phyloP scores from a whole-genome alignment of 345 rosid species.

The Camelina sativa region DNA sequence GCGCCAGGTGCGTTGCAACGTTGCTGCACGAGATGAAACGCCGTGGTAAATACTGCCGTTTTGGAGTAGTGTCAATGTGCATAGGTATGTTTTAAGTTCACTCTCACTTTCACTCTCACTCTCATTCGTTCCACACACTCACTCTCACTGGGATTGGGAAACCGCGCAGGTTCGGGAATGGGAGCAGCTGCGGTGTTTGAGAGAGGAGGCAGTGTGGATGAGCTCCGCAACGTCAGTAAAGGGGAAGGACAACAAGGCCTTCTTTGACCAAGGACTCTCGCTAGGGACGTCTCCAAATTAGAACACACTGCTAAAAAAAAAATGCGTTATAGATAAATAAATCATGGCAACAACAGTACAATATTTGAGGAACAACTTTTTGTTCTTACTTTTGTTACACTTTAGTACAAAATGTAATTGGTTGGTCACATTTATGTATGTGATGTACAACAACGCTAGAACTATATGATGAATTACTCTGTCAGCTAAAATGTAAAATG shows the following conservation, averaged over 20 bases:
- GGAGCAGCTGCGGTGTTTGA: constrained; percentile 97
- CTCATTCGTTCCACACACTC: constrained; percentile 1
- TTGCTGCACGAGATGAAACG: constrained; percentile 94
- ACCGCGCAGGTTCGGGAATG: constrained; percentile 84
- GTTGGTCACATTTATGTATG: neutral
- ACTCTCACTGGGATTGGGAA: constrained; percentile 19
- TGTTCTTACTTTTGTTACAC: neutral
- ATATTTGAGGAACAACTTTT: neutral
- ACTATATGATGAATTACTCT: neutral
- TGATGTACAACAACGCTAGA: neutral
- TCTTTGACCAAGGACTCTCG: too few species aligned
- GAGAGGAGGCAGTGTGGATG: constrained; percentile 70
- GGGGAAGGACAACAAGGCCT: too few species aligned
- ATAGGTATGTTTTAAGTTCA: constrained; percentile 32
- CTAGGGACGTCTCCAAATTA: neutral
- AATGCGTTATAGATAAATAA: neutral
- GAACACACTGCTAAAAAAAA: constrained; percentile 2
- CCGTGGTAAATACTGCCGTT: constrained; percentile 83
- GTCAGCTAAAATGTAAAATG: neutral
- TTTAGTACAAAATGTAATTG: neutral
- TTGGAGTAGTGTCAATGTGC: constrained; percentile 91
- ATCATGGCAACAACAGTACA: neutral
- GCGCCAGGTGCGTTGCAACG: constrained; percentile 92
- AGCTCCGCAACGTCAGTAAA: constrained; percentile 58
- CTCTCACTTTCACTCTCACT: neutral